Evolutionary conservation across 106 monocot species (phyloP), one percentile per base, ranked within the genome.

Genomic region (Phalaenopsis equestris): DNA sequence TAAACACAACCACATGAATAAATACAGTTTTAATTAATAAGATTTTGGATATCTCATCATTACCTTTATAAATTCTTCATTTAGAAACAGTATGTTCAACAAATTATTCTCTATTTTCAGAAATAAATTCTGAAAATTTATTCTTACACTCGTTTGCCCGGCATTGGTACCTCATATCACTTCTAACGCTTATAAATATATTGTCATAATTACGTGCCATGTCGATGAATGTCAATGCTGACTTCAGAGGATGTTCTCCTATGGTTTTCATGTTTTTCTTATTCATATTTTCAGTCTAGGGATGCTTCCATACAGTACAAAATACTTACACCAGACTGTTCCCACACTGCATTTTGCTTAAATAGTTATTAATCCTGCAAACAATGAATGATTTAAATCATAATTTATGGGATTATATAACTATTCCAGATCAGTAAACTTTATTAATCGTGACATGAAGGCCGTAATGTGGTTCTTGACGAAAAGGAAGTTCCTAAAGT

Each of bases 381-480:
- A 48, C 7, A 11, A 48, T 7, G 1, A 0, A 11, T 48, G 48
- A 48, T 48, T 48, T 48, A 48, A 9, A 57, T 14, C 57, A 57
- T 57, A 12, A 4, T 4, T 57, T 17, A 30, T 30, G 30, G 56
- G 56, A 5, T 2, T 38, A 37, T 70, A 21, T 70, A 70, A 14
- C 14, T 30, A 49, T 76, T 48, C 8, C 23, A 30, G 17, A 76
- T 16, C 49, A 49, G 1, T 47, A 30, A 49, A 76, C 49, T 23
- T 52, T 6, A 76, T 11, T 3, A 5, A 36, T 23, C 75, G 41
- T 39, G 23, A 74, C 49, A 49, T 81, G 76, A 83, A 99, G 98
- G 94, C 67, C 82, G 93, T 47, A 99, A 94, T 86, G 94, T 94
- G 72, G 86, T 99, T 61, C 92, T 99, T 78, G 98, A 99, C 87